Conservation (phyloP, 2,329 filamentous ascomycete genomes). For the Myotisia sp. region DNA sequence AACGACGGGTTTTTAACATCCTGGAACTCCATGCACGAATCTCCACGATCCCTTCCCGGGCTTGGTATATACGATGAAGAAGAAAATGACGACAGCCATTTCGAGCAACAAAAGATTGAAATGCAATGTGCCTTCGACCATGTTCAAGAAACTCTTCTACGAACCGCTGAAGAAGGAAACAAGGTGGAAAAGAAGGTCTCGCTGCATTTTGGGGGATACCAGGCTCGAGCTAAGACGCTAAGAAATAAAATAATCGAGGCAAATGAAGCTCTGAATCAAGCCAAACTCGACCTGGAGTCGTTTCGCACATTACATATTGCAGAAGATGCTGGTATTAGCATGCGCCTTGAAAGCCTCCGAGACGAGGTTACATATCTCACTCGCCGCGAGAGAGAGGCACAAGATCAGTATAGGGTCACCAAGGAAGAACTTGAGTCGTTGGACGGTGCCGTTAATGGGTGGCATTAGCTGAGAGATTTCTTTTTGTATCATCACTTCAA, state of each 20-base stretch:
- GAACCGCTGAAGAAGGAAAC: conserved; percentile 63
- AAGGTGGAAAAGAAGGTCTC: conserved; percentile 89
- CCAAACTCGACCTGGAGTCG: conserved; percentile 54
- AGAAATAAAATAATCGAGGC: conserved; percentile 66
- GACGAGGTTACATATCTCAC: conserved; percentile 74
- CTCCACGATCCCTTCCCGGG: conserved; percentile 48
- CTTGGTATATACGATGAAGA: conserved; percentile 68
- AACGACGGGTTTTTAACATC: conserved; percentile 36
- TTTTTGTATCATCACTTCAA: no score
- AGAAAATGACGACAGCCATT: conserved; percentile 57
- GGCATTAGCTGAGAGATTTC: no score
- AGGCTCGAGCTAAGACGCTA: conserved; percentile 67
- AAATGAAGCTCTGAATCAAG: conserved; percentile 58
- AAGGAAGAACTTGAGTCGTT: conserved; percentile 64
- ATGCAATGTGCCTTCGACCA: conserved; percentile 61
- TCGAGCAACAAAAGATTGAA: conserved; percentile 39
- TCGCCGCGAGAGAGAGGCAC: conserved; percentile 72
- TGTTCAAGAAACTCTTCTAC: conserved; percentile 58
- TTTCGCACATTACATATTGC: conserved; percentile 63
- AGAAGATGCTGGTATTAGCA: conserved; percentile 61
- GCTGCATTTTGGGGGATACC: conserved; percentile 77
- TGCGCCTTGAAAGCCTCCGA: conserved; percentile 58
- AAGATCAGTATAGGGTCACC: conserved; percentile 64
- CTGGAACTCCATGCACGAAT: conserved; percentile 37
- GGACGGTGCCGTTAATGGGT: conserved; percentile 24